Percentiles rank a stretch among this genome's conserved stretches.
Evolutionary conservation across 495 filamentous ascomycete species (phyloP).

Genomic region (Aspergillus avenaceus): DNA sequence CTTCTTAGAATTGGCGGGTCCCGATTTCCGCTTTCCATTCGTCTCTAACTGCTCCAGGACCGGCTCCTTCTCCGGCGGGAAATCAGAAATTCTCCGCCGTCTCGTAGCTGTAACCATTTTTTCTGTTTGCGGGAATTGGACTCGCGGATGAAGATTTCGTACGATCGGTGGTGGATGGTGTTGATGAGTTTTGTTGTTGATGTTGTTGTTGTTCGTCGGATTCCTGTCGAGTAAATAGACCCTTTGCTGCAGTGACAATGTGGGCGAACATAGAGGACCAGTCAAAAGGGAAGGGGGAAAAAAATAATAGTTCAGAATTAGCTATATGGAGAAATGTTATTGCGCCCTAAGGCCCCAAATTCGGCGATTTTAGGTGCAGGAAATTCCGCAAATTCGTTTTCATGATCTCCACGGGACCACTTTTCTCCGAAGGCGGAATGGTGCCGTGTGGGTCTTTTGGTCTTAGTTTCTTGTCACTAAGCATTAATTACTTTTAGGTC

Average conservation of each 20-base stretch:
- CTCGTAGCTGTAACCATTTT: slow-evolving; percentile 40
- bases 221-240: slow-evolving; percentile 34
- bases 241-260: slow-evolving; percentile 43
- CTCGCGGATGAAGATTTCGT: slow-evolving; percentile 12
- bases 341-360: slow-evolving; percentile 10
- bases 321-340: slow-evolving; percentile 14
- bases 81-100: slow-evolving; percentile 20
- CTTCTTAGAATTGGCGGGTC: slow-evolving; percentile 14
- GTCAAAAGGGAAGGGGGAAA: too few relatives aligned
- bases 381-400: slow-evolving; percentile 27
- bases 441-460: neutral
- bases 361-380: slow-evolving; percentile 1
- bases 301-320: slow-evolving; percentile 3
- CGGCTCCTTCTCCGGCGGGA: slow-evolving; percentile 9
- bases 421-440: slow-evolving; percentile 30
- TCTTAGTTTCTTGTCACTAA: neutral
- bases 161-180: slow-evolving; percentile 15
- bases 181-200: too few relatives aligned
- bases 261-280: slow-evolving; percentile 40
- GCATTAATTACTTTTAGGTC: too few relatives aligned
- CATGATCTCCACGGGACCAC: slow-evolving; percentile 28
- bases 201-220: slow-evolving; percentile 13
- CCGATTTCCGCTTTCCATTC: slow-evolving; percentile 36
- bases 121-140: slow-evolving; percentile 10
- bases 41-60: slow-evolving; percentile 13